phyloP scores from a whole-genome alignment of 208 protist species.

The Leptomonas pyrrhocoris region DNA sequence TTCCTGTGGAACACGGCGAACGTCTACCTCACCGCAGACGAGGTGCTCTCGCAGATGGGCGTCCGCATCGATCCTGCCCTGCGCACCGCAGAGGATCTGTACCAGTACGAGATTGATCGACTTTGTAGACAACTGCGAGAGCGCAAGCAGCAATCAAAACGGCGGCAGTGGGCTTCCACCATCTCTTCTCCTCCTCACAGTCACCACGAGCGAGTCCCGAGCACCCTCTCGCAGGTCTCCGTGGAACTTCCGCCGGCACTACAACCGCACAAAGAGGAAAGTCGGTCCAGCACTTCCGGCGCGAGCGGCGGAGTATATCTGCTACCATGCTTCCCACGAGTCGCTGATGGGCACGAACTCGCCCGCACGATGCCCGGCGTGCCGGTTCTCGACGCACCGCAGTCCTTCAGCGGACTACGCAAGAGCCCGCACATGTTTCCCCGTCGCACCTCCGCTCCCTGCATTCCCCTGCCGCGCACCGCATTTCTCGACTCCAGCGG shows the following conservation, averaged over 20 bases:
- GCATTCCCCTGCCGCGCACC: background rate
- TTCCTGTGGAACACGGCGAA: conserved; percentile 27
- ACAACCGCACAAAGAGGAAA: background rate
- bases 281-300: background rate
- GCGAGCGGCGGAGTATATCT: background rate
- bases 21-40: conserved; percentile 3
- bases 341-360: conserved; percentile 2
- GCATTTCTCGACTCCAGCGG: background rate
- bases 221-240: background rate
- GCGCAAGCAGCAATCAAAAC: background rate
- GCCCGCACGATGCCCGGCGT: background rate
- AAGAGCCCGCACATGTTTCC: conserved; percentile 4
- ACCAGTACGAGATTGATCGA: conserved; percentile 26
- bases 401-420: background rate
- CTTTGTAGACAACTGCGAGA: conserved; percentile 21
- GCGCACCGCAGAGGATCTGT: conserved; percentile 19
- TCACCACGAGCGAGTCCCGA: conserved; percentile 1
- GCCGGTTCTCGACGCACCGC: background rate
- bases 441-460: background rate
- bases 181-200: background rate
- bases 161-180: background rate
- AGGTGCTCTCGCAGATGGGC: conserved; percentile 16
- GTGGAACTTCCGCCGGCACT: background rate
- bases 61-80: conserved; percentile 14
- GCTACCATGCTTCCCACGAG: background rate